These are phyloP conservation scores for Coniophora puteana DNA, from an alignment of 1,284 basidiomycete species.

Conservation along the genomic window DNA sequence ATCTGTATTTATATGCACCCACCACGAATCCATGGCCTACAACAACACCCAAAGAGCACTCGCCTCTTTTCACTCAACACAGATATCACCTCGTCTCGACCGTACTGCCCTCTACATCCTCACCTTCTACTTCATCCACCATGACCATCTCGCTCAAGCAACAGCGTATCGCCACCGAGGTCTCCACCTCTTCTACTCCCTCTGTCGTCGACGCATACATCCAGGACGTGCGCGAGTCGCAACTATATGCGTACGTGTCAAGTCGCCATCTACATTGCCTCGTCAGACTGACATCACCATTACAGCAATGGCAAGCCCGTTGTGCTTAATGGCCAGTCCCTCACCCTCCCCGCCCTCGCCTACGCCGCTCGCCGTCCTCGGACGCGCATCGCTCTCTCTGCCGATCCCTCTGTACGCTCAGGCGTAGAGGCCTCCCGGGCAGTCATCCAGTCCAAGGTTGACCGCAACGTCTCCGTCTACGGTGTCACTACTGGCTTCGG, in stretches of 20 bases:
- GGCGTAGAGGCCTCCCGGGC: constrained; percentile 56
- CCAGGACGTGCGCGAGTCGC: constrained; percentile 46
- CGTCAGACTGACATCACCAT: constrained; percentile 7
- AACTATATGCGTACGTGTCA: constrained; percentile 46
- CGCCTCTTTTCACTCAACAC: too few species aligned
- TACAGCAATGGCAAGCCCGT: constrained; percentile 57
- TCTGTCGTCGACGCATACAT: constrained; percentile 46
- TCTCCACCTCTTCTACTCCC: constrained; percentile 9
- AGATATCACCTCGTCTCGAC: too few species aligned
- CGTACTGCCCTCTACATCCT: too few species aligned
- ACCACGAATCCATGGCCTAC: too few species aligned
- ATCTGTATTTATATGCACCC: too few species aligned
- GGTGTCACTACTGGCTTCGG: constrained; percentile 84
- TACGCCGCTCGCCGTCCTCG: constrained; percentile 7
- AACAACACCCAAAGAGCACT: too few species aligned
- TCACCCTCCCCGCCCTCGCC: constrained; percentile 52
- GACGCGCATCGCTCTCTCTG: constrained; percentile 46
- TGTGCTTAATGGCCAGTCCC: constrained; percentile 61
- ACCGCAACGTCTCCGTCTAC: constrained; percentile 68
- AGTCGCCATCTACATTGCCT: background rate
- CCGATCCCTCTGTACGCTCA: constrained; percentile 41
- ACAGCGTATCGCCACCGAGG: too few species aligned
- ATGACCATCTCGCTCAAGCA: constrained; percentile 1
- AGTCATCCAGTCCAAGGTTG: constrained; percentile 65
- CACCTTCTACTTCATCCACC: too few species aligned